Evolutionary conservation across 345 rosid genomes (phyloP).

Genomic region (Punica granatum): DNA sequence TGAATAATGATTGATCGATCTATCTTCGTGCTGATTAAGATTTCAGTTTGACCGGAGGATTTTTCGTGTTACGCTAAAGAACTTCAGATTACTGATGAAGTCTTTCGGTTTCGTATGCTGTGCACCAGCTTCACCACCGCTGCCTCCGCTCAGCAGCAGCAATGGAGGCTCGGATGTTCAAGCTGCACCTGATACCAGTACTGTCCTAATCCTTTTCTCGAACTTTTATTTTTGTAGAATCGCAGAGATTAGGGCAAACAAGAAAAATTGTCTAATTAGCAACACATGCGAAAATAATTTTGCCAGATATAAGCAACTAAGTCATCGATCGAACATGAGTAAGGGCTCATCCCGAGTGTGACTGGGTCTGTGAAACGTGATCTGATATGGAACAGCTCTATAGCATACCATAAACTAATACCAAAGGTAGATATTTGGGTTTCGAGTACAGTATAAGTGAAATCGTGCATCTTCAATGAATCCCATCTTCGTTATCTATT

Average conservation of each 20-base stretch:
- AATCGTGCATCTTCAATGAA: no score
- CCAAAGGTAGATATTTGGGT: background rate
- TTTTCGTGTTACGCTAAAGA: background rate
- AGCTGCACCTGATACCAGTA: background rate
- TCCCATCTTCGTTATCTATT: no score
- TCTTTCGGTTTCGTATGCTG: background rate
- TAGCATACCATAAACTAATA: background rate
- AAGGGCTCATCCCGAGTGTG: background rate
- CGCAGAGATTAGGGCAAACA: background rate
- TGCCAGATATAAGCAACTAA: background rate
- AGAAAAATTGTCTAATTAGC: background rate
- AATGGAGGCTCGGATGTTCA: background rate
- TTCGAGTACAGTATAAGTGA: no score
- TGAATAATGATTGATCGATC: no score
- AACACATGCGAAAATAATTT: background rate
- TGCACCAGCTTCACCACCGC: slow-evolving; percentile 9
- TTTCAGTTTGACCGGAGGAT: background rate
- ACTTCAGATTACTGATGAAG: background rate
- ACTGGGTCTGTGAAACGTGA: background rate
- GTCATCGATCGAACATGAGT: background rate
- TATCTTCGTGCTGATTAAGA: no score
- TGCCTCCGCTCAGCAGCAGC: slow-evolving; percentile 5
- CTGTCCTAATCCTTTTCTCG: background rate
- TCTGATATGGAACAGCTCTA: background rate
- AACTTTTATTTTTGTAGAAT: background rate